Base-by-base conservation (phyloP, 148 eudicot genomes). In the Rhododendron williamsianum region DNA sequence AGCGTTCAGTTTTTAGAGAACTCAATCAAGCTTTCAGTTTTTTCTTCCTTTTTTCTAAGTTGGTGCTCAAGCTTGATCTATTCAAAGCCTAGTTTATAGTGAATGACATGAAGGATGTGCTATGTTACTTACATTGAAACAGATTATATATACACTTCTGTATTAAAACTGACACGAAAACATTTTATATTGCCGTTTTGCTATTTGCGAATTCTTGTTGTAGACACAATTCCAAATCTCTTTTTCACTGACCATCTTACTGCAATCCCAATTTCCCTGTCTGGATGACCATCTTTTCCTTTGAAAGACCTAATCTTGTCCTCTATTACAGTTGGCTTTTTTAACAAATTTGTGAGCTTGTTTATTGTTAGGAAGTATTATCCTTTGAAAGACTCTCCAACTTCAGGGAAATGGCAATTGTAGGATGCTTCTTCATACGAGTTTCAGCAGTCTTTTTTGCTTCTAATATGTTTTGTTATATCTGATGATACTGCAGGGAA, bases 401-500 rank as follows among this genome's bases (percentile, higher is more conserved):
- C 65, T 4, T 4, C 18, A 58, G 49, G 49, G 49, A 46, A 46
- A 46, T 46, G 3, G 49, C 45, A 41, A 41, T 41, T 41, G 45
- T 41, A 41, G 8, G 25, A 18, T 58, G 6, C n/a, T 58, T 58
- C 65, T 41, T 19, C 23, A 6, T 38, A 38, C 0, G 9, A 18
- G 16, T 43, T 30, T 38, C 27, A 11, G 49, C 27, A 41, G 13
- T 25, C 23, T 25, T 76, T 7, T 76, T 7, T 58, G 60, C 48
- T 84, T 18, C 46, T 65, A 21, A 79, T 71, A 46, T 86, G 10
- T 38, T 36, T 11, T 41, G 67, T 15, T 18, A 9, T 36, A 46
- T 46, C 16, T 45, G 3, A 41, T 84, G 19, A 41, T 43, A 30
- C 86, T 85, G 76, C 93, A 96, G 99, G 91, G 99, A 96, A 84